A percentile compares a stretch with the other conserved stretches of the same genome.
phyloP scores from a whole-genome alignment of 2,329 filamentous ascomycete genomes.

The Aschersonia sp. region DNA sequence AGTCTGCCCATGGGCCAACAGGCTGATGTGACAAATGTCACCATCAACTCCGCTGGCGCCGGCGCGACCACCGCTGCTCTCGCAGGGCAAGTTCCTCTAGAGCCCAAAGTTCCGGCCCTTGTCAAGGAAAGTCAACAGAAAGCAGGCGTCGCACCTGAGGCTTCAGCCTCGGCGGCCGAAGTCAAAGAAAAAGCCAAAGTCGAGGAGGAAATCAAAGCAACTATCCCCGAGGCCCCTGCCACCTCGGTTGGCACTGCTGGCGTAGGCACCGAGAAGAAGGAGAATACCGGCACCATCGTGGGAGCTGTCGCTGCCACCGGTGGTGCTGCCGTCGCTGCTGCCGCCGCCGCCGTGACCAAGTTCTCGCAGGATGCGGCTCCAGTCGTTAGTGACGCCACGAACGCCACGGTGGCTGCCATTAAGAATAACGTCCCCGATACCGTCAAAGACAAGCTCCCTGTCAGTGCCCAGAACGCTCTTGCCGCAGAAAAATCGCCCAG shows the following conservation, averaged over 20 bases:
- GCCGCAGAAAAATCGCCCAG: constrained; percentile 26
- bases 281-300: constrained; percentile 16
- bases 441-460: constrained; percentile 36
- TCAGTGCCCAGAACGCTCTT: constrained; percentile 32
- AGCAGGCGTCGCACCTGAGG: constrained; percentile 50
- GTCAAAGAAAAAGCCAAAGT: constrained; percentile 58
- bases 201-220: constrained; percentile 55
- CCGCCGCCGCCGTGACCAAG: constrained; percentile 21
- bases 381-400: constrained; percentile 16
- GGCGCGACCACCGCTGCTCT: constrained; percentile 53
- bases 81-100: constrained; percentile 53
- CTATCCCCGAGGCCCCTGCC: constrained; percentile 45
- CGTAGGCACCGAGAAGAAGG: constrained; percentile 37
- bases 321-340: constrained; percentile 20
- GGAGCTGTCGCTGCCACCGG: constrained; percentile 23
- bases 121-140: constrained; percentile 61
- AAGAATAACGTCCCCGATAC: constrained; percentile 37
- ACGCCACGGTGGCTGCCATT: constrained; percentile 22
- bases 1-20: constrained; percentile 50
- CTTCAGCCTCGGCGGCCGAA: constrained; percentile 48
- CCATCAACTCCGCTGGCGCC: constrained; percentile 36
- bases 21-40: constrained; percentile 22
- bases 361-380: constrained; percentile 17
- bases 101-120: constrained; percentile 30
- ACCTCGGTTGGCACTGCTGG: constrained; percentile 42